These are phyloP conservation scores for Stagonosporopsis cucurbitacearum DNA, from an alignment of 2,329 filamentous ascomycete species.

Conservation along the genomic window DNA sequence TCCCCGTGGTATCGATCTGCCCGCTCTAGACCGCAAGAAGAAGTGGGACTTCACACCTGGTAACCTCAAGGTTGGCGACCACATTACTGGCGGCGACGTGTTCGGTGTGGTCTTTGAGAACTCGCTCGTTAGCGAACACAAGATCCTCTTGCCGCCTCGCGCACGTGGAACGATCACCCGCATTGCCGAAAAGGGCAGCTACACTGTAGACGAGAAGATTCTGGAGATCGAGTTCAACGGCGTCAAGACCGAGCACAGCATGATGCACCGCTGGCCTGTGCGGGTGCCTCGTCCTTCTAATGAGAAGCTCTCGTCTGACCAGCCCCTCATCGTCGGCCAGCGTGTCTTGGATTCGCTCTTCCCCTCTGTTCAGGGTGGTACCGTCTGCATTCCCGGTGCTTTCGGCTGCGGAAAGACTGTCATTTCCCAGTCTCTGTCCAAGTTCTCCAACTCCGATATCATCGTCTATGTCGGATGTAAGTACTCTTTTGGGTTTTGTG, in stretches of 20 bases:
- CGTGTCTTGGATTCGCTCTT: conserved; percentile 95
- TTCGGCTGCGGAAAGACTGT: conserved; percentile 99
- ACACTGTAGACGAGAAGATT: conserved; percentile 92
- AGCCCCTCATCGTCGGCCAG: conserved; percentile 95
- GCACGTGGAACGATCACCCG: conserved; percentile 90
- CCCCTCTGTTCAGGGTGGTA: conserved; percentile 95
- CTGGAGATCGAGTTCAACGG: conserved; percentile 97
- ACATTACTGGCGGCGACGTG: conserved; percentile 94
- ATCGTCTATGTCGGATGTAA: conserved; percentile 89
- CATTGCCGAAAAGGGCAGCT: conserved; percentile 87
- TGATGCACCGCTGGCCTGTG: conserved; percentile 99
- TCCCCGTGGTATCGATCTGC: conserved; percentile 87
- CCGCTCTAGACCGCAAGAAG: conserved; percentile 86
- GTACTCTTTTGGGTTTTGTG: background rate
- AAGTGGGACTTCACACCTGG: conserved; percentile 95
- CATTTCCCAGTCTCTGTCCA: conserved; percentile 97
- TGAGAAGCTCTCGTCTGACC: conserved; percentile 88
- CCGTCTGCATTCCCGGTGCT: conserved; percentile 95
- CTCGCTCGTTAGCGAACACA: conserved; percentile 91
- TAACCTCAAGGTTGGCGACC: conserved; percentile 90
- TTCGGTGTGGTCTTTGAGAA: conserved; percentile 97
- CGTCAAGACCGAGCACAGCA: conserved; percentile 89
- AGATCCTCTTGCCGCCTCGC: conserved; percentile 87
- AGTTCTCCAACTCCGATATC: conserved; percentile 99
- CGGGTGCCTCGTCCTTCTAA: conserved; percentile 91